Conservation (phyloP, 2,329 filamentous ascomycete genomes). For the Venturia nashicola region DNA sequence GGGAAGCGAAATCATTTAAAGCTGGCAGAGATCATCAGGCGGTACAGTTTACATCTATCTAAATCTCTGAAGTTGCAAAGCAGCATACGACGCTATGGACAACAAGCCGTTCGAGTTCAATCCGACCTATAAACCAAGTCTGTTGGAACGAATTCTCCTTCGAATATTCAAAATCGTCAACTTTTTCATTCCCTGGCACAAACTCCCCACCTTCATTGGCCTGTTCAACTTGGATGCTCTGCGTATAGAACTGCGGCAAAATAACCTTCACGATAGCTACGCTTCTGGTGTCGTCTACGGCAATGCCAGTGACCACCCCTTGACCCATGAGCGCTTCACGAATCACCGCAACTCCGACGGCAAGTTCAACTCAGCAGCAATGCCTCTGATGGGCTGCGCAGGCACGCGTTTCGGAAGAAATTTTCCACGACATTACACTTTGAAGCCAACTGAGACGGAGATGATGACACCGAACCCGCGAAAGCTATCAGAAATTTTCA, state of each 20-base stretch:
- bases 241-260: slow-evolving; percentile 29
- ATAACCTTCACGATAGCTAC: slow-evolving; percentile 34
- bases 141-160: slow-evolving; percentile 18
- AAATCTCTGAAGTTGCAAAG: not conserved
- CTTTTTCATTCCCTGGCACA: slow-evolving; percentile 30
- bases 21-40: too few species aligned
- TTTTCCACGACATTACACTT: slow-evolving; percentile 24
- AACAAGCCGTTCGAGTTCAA: not conserved
- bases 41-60: too few species aligned
- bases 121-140: not conserved
- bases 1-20: too few species aligned
- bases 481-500: slow-evolving; percentile 29
- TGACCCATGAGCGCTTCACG: slow-evolving; percentile 22
- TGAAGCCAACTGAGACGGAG: slow-evolving; percentile 29
- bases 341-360: slow-evolving; percentile 32
- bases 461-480: slow-evolving; percentile 33
- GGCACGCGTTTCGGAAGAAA: slow-evolving; percentile 36
- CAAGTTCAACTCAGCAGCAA: slow-evolving; percentile 29
- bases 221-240: slow-evolving; percentile 30
- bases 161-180: slow-evolving; percentile 27
- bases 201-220: slow-evolving; percentile 28
- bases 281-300: slow-evolving; percentile 26
- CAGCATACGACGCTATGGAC: not conserved
- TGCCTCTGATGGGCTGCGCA: slow-evolving; percentile 32
- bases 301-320: slow-evolving; percentile 17